phyloP scores from a whole-genome alignment of 139 green algal genomes.

The Picochlorum sp. region DNA sequence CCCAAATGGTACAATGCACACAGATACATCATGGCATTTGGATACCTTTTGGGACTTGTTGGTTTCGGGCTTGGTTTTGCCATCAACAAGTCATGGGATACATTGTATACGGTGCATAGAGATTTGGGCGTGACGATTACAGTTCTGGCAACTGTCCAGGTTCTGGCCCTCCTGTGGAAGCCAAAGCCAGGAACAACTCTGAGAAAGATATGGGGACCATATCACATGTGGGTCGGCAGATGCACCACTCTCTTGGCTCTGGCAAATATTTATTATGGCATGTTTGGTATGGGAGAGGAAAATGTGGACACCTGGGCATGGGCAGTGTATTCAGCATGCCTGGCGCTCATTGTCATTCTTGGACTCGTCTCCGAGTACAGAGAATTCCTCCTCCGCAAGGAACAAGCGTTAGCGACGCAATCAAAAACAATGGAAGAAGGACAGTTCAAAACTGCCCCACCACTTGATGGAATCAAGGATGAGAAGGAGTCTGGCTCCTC shows the following conservation, averaged over 20 bases:
- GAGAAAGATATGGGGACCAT: background rate
- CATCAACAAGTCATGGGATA: background rate
- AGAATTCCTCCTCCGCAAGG: background rate
- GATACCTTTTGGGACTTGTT: conserved; percentile 1
- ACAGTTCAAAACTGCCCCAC: no score
- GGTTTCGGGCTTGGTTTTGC: conserved; percentile 6
- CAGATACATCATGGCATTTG: background rate
- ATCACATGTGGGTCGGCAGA: conserved; percentile 4
- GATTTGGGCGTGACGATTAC: conserved; percentile 2
- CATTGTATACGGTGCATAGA: conserved; percentile 4
- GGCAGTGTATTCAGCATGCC: background rate
- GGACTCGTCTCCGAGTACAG: background rate
- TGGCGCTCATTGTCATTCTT: background rate
- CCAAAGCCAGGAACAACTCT: background rate
- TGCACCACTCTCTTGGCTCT: background rate
- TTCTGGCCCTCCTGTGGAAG: background rate
- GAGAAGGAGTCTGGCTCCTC: no score
- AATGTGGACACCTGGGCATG: background rate
- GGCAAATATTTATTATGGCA: conserved; percentile 13
- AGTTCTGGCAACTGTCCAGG: conserved; percentile 8
- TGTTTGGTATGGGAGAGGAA: background rate
- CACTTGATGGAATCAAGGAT: no score
- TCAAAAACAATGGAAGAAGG: no score
- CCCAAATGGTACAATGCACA: conserved; percentile 3
- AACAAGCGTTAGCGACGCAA: no score